Base-by-base conservation (phyloP, 2,329 filamentous ascomycete genomes). In the Endothia cerciana region DNA sequence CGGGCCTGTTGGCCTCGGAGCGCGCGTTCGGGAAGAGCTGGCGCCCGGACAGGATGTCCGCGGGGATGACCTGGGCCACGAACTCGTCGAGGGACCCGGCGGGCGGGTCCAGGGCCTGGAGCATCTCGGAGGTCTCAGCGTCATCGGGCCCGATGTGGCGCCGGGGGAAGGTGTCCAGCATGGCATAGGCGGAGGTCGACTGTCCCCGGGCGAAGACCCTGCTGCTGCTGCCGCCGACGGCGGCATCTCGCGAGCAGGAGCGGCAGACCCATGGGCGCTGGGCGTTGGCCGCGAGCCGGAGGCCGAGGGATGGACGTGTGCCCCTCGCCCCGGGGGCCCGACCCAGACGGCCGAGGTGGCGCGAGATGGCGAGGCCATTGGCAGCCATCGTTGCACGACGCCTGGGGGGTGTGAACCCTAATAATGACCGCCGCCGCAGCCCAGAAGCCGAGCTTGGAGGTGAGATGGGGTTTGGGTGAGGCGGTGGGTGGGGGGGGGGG, bases 91-190 rank as follows among this genome's bases (percentile, higher is more conserved):
- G 78, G 56, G 84, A 89, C 68, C 84, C 81, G 11, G 83, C 90
- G 0, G 92, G 91, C 22, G 93, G 92, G 66, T 92, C 89, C 49
- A 98, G 83, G 1, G 85, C 85, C 72, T 89, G 86, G 67, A 97
- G 87, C 94, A 98, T 97, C 73, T 89, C 82, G 70, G 88, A 81
- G 1, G 89, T 86, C 63, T 91, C 89, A 55, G 83, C 80, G 41
- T 89, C 83, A 61, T 90, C 89, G 3, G 93, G 93, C 0, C 94
- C 94, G 79, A 97, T 97, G 79, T 97, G 94, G 59, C 94, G 88
- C 66, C 90, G 85, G 64, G 91, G 84, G 74, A 97, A 97, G 49
- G 87, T 87, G 74, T 90, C 87, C 65, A 87, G 80, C 22, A 73
- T 70, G 43, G 72, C 67, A 70, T 74, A 75, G 60, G 65, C 64